Percentiles rank a stretch among this genome's conserved stretches.
Evolutionary conservation across 2,329 filamentous ascomycete genomes (phyloP).

Genomic region (Alternaria arbusti): DNA sequence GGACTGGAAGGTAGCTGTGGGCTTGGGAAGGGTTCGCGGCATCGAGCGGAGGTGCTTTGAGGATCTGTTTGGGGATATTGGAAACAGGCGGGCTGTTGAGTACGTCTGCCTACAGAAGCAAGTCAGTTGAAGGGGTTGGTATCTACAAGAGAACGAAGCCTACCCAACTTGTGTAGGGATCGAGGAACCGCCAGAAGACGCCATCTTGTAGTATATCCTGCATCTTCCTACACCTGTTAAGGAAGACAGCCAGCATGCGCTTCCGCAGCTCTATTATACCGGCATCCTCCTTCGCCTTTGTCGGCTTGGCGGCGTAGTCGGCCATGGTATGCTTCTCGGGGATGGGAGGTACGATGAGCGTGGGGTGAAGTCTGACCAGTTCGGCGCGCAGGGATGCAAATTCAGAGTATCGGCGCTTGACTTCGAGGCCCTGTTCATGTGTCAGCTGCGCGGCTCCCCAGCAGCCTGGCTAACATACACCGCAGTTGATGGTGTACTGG

Average conservation of each 20-base stretch:
- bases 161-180: constrained; percentile 99
- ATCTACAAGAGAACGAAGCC: constrained; percentile 23
- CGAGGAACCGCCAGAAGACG: constrained; percentile 96
- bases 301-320: constrained; percentile 97
- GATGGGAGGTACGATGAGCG: constrained; percentile 93
- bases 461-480: constrained; percentile 62
- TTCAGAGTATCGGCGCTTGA: constrained; percentile 93
- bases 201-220: constrained; percentile 89
- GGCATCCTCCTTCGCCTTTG: constrained; percentile 95
- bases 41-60: constrained; percentile 94
- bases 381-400: constrained; percentile 91
- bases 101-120: constrained; percentile 78
- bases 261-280: constrained; percentile 96
- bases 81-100: constrained; percentile 87
- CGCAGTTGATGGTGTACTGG: constrained; percentile 95
- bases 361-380: constrained; percentile 89
- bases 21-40: constrained; percentile 89
- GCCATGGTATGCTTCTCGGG: constrained; percentile 99
- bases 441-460: constrained; percentile 17
- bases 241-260: constrained; percentile 93
- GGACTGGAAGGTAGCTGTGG: constrained; percentile 86
- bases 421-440: constrained; percentile 79
- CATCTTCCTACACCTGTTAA: constrained; percentile 94
- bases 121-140: constrained; percentile 1
- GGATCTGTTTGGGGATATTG: constrained; percentile 89